Base-by-base conservation (phyloP, 2,329 filamentous ascomycete genomes). In the Bipolaris victoriae region DNA sequence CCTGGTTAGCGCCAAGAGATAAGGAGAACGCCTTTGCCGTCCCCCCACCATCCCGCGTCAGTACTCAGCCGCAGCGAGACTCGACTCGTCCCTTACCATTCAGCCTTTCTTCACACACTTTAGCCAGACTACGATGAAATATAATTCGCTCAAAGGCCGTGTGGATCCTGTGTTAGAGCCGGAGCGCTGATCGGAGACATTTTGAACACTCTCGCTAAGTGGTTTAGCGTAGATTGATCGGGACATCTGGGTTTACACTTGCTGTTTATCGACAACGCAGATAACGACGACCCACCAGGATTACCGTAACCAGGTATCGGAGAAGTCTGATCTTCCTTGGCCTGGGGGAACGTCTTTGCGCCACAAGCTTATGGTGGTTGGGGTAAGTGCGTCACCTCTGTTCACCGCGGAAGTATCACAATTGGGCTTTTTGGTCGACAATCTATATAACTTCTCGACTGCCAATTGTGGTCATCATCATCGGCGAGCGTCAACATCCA, bases 351-450 rank as follows among this genome's bases (percentile, higher is more conserved):
- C 58, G 66, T 43, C 40, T 56, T 57, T 58, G 61, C 62, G 53
- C 55, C 60, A 57, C 57, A 60, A 57, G 60, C 56, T 63, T 63
- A 61, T 57, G 55, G 58, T 52, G 62, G 60, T 56, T 15, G 56
- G 57, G 62, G 56, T 64, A 62, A 15, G 61, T 67, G 67, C 67
- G 66, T 70, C 67, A 66, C 63, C 50, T 48, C 60, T 49, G 56
- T 67, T 59, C 61, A 75, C 73, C 73, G 73, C 73, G 72, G 73
- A 76, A 70, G 70, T 76, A 67, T 62, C 55, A 45, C 60, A 49
- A 63, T 59, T 47, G 35, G 52, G 47, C 18, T 20, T 49, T 48
- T 60, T 58, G 61, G 56, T 59, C 55, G 61, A 54, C 5, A 7
- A 39, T 50, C 49, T 71, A 70, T 73, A 71, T 70, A 71, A 66